Conservation (phyloP, 1,284 basidiomycete species). For the Vanrija sp. region DNA sequence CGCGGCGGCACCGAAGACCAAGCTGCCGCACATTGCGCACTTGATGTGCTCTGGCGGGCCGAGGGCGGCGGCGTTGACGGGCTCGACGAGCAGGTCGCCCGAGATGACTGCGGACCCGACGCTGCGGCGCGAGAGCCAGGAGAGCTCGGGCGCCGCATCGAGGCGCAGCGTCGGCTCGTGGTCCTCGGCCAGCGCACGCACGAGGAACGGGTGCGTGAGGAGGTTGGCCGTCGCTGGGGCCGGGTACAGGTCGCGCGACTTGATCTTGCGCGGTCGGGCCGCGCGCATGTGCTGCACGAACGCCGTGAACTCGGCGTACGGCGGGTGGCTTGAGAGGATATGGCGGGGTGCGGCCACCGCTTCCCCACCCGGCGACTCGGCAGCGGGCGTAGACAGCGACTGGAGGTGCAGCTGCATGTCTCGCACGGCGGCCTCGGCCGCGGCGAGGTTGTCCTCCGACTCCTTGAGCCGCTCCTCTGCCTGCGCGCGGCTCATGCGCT, state of each 20-base stretch:
- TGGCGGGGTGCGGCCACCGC: constrained; percentile 24
- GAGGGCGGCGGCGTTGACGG: constrained; percentile 53
- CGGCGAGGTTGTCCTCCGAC: constrained; percentile 72
- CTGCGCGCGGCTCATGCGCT: constrained; percentile 65
- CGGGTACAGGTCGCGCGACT: constrained; percentile 34
- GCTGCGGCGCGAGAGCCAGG: constrained; percentile 85
- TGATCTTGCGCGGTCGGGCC: constrained; percentile 55
- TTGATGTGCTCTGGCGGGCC: constrained; percentile 30
- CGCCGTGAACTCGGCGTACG: constrained; percentile 78
- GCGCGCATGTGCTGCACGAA: constrained; percentile 78
- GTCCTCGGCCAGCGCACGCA: constrained; percentile 78
- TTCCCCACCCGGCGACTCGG: background rate
- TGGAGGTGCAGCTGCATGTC: constrained; percentile 84
- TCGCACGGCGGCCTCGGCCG: constrained; percentile 79
- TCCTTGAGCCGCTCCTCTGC: constrained; percentile 79
- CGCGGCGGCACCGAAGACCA: constrained; percentile 25
- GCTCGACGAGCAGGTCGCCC: constrained; percentile 85
- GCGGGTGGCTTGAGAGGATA: constrained; percentile 65
- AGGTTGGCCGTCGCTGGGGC: constrained; percentile 66
- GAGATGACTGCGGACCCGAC: constrained; percentile 80
- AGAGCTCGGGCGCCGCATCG: constrained; percentile 88
- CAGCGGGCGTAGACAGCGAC: constrained; percentile 47
- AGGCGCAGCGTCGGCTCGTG: constrained; percentile 90
- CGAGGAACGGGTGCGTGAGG: constrained; percentile 75
- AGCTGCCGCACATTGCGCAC: constrained; percentile 72